phyloP scores from a whole-genome alignment of 495 filamentous ascomycete species.

The Neurospora sp. region DNA sequence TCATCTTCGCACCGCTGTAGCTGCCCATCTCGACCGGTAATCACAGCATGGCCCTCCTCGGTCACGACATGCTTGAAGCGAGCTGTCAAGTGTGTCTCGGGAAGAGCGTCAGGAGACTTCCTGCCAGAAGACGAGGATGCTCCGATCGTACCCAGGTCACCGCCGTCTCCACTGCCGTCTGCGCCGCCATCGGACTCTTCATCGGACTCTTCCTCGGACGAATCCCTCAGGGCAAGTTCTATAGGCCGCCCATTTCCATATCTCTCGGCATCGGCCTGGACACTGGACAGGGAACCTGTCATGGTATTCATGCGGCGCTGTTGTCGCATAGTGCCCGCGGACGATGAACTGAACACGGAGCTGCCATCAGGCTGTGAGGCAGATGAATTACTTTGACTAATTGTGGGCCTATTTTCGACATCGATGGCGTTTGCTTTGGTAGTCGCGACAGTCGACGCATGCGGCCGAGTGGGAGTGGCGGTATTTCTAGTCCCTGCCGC shows the following conservation, averaged over 20 bases:
- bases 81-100: slow-evolving; percentile 44
- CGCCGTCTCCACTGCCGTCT: slow-evolving; percentile 6
- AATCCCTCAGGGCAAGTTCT: slow-evolving; percentile 23
- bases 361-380: not conserved
- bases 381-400: not conserved
- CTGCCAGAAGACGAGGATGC: slow-evolving; percentile 6
- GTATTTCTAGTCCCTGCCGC: not conserved
- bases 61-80: slow-evolving; percentile 76
- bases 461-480: not conserved
- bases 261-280: slow-evolving; percentile 21
- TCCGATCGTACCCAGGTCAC: not conserved
- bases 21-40: slow-evolving; percentile 64
- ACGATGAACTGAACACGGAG: not conserved
- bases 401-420: not conserved
- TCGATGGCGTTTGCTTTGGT: not conserved
- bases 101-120: slow-evolving; percentile 19
- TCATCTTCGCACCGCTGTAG: slow-evolving; percentile 85
- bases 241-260: slow-evolving; percentile 10
- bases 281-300: slow-evolving; percentile 18
- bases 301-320: slow-evolving; percentile 14
- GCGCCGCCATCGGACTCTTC: slow-evolving; percentile 6
- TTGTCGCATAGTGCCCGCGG: not conserved
- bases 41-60: slow-evolving; percentile 72
- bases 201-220: slow-evolving; percentile 28
- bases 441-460: not conserved